Conservation (phyloP, 192 early-diverging fungal genomes). For the Coemansia guatemalensis region DNA sequence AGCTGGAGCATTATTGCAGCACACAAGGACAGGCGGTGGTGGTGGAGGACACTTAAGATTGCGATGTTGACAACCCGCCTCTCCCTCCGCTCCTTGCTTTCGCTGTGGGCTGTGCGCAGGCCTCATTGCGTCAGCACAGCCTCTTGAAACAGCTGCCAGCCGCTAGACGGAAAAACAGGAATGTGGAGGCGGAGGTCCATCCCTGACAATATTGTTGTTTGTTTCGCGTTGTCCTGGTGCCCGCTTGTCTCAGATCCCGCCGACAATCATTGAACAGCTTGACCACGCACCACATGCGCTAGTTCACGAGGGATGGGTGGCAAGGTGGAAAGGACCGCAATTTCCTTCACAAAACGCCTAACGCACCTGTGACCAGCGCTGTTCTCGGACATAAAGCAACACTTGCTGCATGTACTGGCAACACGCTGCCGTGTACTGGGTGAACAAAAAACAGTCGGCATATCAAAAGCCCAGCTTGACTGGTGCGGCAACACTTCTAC, state of each 20-base stretch:
- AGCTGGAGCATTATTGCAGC: not conserved
- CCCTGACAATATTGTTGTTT: not conserved
- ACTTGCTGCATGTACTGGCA: not conserved
- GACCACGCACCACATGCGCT: not conserved
- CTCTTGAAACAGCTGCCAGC: not conserved
- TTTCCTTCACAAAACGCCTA: not conserved
- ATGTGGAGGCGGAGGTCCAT: slow-evolving; percentile 5
- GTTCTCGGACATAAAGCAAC: not conserved
- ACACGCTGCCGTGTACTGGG: not conserved
- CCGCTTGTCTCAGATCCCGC: not conserved
- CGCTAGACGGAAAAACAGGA: slow-evolving; percentile 9
- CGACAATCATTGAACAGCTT: not conserved
- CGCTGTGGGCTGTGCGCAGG: not conserved
- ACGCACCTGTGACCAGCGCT: not conserved
- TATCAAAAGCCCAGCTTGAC: not conserved
- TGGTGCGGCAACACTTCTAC: not conserved
- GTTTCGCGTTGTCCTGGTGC: not conserved
- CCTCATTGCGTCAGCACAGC: not conserved
- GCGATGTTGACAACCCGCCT: not conserved
- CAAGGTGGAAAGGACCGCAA: too few relatives aligned
- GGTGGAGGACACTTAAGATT: not conserved
- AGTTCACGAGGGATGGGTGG: too few relatives aligned
- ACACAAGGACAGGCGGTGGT: not conserved
- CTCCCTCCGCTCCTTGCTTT: not conserved
- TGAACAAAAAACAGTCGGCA: not conserved